phyloP scores from a whole-genome alignment of 2,329 filamentous ascomycete genomes.

The Sordariomycetes sp. region DNA sequence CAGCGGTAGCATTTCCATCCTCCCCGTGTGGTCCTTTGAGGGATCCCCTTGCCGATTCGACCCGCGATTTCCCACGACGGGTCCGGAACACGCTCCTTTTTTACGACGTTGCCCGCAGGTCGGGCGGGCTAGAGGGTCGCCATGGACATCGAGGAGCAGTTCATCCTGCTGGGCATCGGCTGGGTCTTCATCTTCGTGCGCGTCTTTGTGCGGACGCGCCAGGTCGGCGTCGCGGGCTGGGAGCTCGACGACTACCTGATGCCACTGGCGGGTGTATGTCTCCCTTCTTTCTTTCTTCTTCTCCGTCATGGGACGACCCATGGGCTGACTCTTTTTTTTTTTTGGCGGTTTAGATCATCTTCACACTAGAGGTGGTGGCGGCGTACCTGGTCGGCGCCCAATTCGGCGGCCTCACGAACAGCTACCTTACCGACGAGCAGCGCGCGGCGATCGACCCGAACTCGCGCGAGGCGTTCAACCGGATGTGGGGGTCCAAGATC shows the following conservation, averaged over 20 bases:
- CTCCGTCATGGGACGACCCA: neutral
- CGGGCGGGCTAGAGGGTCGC: neutral
- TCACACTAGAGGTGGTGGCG: neutral
- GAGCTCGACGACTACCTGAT: neutral
- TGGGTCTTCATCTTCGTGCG: neutral
- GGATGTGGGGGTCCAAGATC: slow-evolving; percentile 17
- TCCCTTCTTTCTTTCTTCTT: too few relatives aligned
- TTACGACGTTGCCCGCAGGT: neutral
- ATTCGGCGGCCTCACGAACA: slow-evolving; percentile 72
- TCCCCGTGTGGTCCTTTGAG: too few relatives aligned
- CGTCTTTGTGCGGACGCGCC: neutral
- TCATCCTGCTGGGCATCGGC: neutral
- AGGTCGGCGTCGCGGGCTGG: neutral
- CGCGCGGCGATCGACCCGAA: slow-evolving; percentile 1
- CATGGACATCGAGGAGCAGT: neutral
- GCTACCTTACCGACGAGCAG: slow-evolving; percentile 67
- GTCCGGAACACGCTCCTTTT: neutral
- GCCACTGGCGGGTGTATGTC: neutral
- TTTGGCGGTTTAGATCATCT: neutral
- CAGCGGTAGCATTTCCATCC: too few relatives aligned
- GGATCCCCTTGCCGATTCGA: too few relatives aligned
- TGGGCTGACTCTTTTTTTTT: neutral
- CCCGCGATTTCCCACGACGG: too few relatives aligned
- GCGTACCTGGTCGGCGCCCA: neutral
- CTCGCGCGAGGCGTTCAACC: slow-evolving; percentile 10